Conservation (phyloP, 805 yeast species). For the Lachancea cidri region DNA sequence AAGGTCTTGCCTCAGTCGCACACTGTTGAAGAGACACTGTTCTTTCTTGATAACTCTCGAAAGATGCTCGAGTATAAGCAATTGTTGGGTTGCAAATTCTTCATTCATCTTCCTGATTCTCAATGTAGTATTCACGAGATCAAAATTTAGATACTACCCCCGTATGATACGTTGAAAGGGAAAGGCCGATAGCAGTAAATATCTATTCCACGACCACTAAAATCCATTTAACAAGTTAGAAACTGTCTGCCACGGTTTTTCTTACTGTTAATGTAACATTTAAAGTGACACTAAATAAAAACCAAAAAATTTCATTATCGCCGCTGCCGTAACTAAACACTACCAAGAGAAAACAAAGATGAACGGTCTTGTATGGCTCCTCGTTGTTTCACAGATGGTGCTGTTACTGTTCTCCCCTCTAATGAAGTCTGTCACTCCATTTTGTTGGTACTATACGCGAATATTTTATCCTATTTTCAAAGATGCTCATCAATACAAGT, state of each 20-base stretch:
- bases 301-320: background rate
- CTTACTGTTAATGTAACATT: no score
- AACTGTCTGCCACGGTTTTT: no score
- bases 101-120: background rate
- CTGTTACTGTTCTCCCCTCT: slow-evolving; percentile 26
- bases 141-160: no score
- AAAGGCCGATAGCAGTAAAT: no score
- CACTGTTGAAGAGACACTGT: slow-evolving; percentile 14
- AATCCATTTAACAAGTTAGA: no score
- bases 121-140: no score
- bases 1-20: slow-evolving; percentile 8
- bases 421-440: slow-evolving; percentile 15
- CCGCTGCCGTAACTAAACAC: no score
- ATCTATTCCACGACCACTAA: no score
- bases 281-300: no score
- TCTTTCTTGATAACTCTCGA: slow-evolving; percentile 11
- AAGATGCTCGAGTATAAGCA: slow-evolving; percentile 12
- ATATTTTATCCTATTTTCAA: slow-evolving; percentile 24
- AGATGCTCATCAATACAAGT: slow-evolving; percentile 19
- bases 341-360: no score
- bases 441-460: slow-evolving; percentile 22
- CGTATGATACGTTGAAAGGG: no score
- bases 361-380: slow-evolving; percentile 3
- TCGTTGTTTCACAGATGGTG: slow-evolving; percentile 15
- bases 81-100: background rate